A percentile compares a stretch with the other conserved stretches of the same genome.
Evolutionary conservation across 208 protist species (phyloP).

Genomic region (Wallacemonas sp.): DNA sequence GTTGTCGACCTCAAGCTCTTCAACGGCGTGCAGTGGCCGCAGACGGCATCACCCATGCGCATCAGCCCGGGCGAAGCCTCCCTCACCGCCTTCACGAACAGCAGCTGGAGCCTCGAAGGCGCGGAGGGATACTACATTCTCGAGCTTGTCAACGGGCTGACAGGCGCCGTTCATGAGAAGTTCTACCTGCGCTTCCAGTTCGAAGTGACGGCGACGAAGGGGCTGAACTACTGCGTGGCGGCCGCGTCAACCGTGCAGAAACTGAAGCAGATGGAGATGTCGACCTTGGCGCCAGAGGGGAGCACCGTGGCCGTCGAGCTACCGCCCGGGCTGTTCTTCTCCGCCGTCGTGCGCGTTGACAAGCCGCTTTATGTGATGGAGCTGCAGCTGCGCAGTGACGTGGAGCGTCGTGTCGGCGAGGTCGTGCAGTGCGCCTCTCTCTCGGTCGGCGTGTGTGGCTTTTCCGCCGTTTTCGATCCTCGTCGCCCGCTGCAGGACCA

Average conservation of each 20-base stretch:
- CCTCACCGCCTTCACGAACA: constrained; percentile 69
- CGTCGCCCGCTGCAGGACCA: constrained; percentile 73
- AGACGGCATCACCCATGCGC: constrained; percentile 41
- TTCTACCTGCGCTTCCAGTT: constrained; percentile 71
- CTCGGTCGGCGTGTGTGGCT: constrained; percentile 77
- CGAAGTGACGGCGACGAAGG: constrained; percentile 71
- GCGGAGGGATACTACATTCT: constrained; percentile 73
- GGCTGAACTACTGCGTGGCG: constrained; percentile 45
- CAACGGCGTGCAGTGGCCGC: constrained; percentile 53
- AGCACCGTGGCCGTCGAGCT: constrained; percentile 33
- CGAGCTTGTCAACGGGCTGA: constrained; percentile 54
- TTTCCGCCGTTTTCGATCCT: constrained; percentile 69
- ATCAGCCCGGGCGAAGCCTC: constrained; percentile 58
- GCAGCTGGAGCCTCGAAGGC: constrained; percentile 60
- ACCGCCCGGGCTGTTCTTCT: constrained; percentile 40
- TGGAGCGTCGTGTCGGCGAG: constrained; percentile 40
- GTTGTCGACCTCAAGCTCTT: constrained; percentile 34
- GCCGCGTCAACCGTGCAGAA: constrained; percentile 34
- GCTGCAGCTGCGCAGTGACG: constrained; percentile 43
- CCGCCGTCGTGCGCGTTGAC: constrained; percentile 31
- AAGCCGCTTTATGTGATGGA: constrained; percentile 33
- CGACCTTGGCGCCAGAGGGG: constrained; percentile 15
- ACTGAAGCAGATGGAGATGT: constrained; percentile 42
- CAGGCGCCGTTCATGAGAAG: constrained; percentile 20
- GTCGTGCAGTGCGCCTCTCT: constrained; percentile 41